These are phyloP conservation scores for Cinnamomum micranthum DNA, from an alignment of 164 flowering plant genomes.

Conservation along the genomic window DNA sequence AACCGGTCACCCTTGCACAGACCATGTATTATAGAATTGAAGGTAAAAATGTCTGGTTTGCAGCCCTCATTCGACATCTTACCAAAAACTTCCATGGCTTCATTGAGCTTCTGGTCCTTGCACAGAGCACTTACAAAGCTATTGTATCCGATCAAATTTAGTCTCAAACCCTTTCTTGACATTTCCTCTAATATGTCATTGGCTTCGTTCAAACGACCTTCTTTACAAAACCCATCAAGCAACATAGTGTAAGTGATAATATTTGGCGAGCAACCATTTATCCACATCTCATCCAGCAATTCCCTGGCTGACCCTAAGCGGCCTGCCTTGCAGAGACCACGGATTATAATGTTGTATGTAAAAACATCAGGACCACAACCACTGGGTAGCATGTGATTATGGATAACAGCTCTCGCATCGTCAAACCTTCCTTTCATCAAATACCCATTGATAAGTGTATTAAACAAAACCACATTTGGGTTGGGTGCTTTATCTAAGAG, in stretches of 20 bases:
- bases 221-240: conserved; percentile 73
- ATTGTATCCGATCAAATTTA: conserved; percentile 74
- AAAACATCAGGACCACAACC: conserved; percentile 62
- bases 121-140: conserved; percentile 64
- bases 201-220: conserved; percentile 53
- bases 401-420: conserved; percentile 57
- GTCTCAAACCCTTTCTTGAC: conserved; percentile 43
- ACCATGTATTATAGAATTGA: conserved; percentile 73
- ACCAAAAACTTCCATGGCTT: conserved; percentile 45
- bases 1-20: conserved; percentile 51
- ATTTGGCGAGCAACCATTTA: conserved; percentile 60
- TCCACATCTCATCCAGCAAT: conserved; percentile 51
- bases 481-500: conserved; percentile 54
- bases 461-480: conserved; percentile 57
- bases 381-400: conserved; percentile 31
- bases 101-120: conserved; percentile 42
- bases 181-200: conserved; percentile 42
- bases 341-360: conserved; percentile 60
- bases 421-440: conserved; percentile 47
- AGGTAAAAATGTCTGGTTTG: conserved; percentile 73
- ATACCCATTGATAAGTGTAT: conserved; percentile 75
- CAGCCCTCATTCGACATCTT: conserved; percentile 65
- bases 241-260: conserved; percentile 62
- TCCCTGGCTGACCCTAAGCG: conserved; percentile 53
- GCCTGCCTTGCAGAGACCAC: conserved; percentile 67